Evolutionary conservation across 345 rosid species (phyloP).

Genomic region (Citropsis articulata): DNA sequence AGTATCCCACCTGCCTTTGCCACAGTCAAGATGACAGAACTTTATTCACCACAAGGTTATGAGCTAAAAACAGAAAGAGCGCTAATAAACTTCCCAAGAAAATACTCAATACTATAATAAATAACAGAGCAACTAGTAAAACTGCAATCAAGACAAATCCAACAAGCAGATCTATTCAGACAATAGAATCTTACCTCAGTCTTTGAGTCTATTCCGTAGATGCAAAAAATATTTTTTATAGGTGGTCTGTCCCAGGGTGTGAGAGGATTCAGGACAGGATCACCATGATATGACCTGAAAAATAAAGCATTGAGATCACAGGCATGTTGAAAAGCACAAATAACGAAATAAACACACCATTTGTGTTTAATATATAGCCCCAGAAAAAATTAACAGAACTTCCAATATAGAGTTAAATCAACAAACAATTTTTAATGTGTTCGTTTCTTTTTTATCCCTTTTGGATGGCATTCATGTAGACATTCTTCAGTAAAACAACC

Average conservation of each 20-base stretch:
- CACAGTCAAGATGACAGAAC: slow-evolving; percentile 30
- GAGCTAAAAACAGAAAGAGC: not conserved
- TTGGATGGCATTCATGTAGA: not conserved
- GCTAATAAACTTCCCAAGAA: slow-evolving; percentile 1
- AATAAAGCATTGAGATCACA: slow-evolving; percentile 14
- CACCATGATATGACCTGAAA: slow-evolving; percentile 80
- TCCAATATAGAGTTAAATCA: not conserved
- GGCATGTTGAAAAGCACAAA: not conserved
- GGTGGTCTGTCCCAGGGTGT: slow-evolving; percentile 99
- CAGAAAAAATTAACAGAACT: not conserved
- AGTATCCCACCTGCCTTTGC: slow-evolving; percentile 81
- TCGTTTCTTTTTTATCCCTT: not conserved
- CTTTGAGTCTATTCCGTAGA: slow-evolving; percentile 81
- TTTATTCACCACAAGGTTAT: slow-evolving; percentile 3
- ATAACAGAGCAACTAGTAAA: not conserved
- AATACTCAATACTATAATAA: not conserved
- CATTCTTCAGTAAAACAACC: not conserved
- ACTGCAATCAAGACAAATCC: not conserved
- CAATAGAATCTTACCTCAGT: slow-evolving; percentile 69
- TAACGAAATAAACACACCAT: not conserved
- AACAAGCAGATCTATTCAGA: slow-evolving; percentile 8
- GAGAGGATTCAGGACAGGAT: slow-evolving; percentile 91
- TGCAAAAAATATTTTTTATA: slow-evolving; percentile 88
- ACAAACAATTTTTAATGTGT: not conserved
- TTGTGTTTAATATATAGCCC: slow-evolving; percentile 1